Evolutionary conservation across 441 rosid species (phyloP), one percentile per base, ranked within the genome.

Genomic region (Capsella rubella): DNA sequence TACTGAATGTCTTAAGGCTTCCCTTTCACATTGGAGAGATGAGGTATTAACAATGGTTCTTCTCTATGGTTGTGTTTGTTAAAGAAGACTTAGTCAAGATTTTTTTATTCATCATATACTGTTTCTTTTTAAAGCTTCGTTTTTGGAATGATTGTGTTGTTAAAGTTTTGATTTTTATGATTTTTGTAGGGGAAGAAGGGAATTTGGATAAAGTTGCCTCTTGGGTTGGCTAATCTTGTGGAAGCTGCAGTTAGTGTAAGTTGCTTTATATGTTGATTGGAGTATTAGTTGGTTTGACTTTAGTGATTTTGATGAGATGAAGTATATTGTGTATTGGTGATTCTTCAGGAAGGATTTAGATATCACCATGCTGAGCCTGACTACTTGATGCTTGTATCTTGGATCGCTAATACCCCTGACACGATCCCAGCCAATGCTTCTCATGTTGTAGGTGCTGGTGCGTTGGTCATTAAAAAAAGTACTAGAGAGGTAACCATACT

Each of bases 351-450:
- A 79, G 97, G 97, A 64, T 93, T 93, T 79, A 73, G 81, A 71
- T 93, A 84, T 67, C 98, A 93, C 71, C 95, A 93, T 40, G 97
- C 96, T 0, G 98, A 93, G 77, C 75, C 90, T 49, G 86, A 85
- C 32, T 87, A 90, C 78, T 40, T 93, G 69, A 93, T 93, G 98
- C 85, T 93, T 35, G 97, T 87, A 2, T 46, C 71, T 28, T 93
- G 98, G 98, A 84, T 93, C 63, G 77, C 87, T n/a, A 13, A 69
- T 5, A 73, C 77, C 2, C 57, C 81, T 8, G 81, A 84, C 72
- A 84, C 84, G 2, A 82, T 91, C 56, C 97, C 95, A 16, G 69
- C 69, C 45, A 88, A 91, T 75, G 96, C 97, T 46, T 83, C 97
- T 4, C 98, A 93, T 77, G 67, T 89, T 31, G 87, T 90, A 0